Evolutionary conservation across 805 yeast genomes (phyloP).

Genomic region (Kluyveromyces nonfermentans): DNA sequence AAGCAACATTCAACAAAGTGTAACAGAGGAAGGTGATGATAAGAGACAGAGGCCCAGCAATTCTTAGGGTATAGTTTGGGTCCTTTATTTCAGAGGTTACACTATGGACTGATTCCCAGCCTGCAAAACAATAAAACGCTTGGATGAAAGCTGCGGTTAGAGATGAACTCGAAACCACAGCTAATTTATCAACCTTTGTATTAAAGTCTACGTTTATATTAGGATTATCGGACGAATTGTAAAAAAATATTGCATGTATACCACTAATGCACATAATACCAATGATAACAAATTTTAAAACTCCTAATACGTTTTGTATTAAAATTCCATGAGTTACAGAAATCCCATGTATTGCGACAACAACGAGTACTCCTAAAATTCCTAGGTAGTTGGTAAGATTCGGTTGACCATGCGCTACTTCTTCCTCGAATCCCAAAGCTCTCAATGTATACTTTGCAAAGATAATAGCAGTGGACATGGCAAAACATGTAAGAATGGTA

Average conservation of each 20-base stretch:
- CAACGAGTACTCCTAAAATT: slow-evolving; percentile 29
- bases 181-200: slow-evolving; percentile 24
- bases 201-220: slow-evolving; percentile 19
- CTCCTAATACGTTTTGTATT: slow-evolving; percentile 56
- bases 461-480: slow-evolving; percentile 45
- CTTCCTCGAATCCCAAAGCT: slow-evolving; percentile 34
- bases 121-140: slow-evolving; percentile 50
- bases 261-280: slow-evolving; percentile 50
- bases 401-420: slow-evolving; percentile 29
- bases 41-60: slow-evolving; percentile 53
- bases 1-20: slow-evolving; percentile 45
- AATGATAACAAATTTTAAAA: slow-evolving; percentile 46
- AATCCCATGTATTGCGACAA: slow-evolving; percentile 42
- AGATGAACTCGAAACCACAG: slow-evolving; percentile 33
- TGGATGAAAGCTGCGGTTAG: slow-evolving; percentile 48
- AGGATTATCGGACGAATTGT: slow-evolving; percentile 18
- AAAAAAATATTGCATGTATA: slow-evolving; percentile 42
- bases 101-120: slow-evolving; percentile 56
- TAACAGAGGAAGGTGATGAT: slow-evolving; percentile 40
- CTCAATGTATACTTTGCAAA: slow-evolving; percentile 52
- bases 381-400: slow-evolving; percentile 36
- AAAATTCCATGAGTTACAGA: slow-evolving; percentile 52
- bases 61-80: slow-evolving; percentile 46
- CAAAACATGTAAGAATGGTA: slow-evolving; percentile 45
- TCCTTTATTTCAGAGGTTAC: slow-evolving; percentile 53